Conservation (phyloP, 495 filamentous ascomycete species). For the Podospora conica region DNA sequence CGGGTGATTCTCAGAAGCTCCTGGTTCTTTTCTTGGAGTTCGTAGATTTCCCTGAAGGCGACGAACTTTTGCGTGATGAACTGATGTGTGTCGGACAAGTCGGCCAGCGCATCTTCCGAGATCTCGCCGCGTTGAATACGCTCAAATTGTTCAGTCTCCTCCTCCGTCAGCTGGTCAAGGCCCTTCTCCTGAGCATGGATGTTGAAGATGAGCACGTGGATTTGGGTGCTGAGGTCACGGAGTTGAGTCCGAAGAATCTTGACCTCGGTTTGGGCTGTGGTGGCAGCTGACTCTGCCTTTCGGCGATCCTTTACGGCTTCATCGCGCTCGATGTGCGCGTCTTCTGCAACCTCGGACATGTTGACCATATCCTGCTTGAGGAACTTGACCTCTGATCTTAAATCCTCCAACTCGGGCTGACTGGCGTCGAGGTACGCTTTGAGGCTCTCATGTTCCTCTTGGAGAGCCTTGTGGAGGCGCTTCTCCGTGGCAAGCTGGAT, state of each 20-base stretch:
- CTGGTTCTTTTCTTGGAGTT: conserved; percentile 84
- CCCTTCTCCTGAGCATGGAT: conserved; percentile 74
- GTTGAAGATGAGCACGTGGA: conserved; percentile 82
- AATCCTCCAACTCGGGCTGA: conserved; percentile 58
- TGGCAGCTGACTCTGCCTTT: conserved; percentile 66
- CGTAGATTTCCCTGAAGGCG: conserved; percentile 73
- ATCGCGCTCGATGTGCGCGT: conserved; percentile 55
- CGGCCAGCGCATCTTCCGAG: conserved; percentile 56
- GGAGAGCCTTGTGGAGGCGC: conserved; percentile 62
- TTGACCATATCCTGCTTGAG: conserved; percentile 68
- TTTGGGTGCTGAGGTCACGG: conserved; percentile 82
- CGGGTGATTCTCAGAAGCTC: conserved; percentile 74
- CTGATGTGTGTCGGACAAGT: conserved; percentile 69
- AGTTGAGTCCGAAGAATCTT: conserved; percentile 79
- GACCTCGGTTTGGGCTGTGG: conserved; percentile 63
- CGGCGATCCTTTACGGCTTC: conserved; percentile 53
- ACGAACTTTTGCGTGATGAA: conserved; percentile 80
- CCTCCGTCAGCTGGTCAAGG: conserved; percentile 59
- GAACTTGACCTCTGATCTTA: conserved; percentile 60
- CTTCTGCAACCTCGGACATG: conserved; percentile 63
- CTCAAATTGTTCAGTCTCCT: conserved; percentile 60
- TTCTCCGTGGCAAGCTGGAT: conserved; percentile 55
- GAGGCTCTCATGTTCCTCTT: conserved; percentile 72
- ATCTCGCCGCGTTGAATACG: conserved; percentile 62
- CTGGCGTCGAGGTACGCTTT: conserved; percentile 63